These are phyloP conservation scores for Anthostomella pinea DNA, from an alignment of 2,329 filamentous ascomycete genomes.

Conservation along the genomic window DNA sequence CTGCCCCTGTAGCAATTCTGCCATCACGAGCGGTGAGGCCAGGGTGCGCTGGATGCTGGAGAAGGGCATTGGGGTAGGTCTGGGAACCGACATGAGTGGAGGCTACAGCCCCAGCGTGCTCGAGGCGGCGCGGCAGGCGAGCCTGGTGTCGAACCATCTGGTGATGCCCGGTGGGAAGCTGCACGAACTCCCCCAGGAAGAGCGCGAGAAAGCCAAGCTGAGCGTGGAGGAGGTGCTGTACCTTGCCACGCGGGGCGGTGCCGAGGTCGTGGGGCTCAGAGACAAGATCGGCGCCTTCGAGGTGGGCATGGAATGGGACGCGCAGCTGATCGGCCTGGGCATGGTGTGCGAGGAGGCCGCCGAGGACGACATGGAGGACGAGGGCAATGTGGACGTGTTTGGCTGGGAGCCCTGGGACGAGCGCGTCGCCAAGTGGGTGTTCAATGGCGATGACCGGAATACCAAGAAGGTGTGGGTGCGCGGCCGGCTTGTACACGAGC, in stretches of 20 bases:
- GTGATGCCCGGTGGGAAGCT: slow-evolving; percentile 47
- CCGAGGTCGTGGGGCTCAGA: slow-evolving; percentile 72
- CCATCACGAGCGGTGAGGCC: slow-evolving; percentile 75
- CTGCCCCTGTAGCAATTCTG: slow-evolving; percentile 83
- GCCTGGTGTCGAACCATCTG: slow-evolving; percentile 72
- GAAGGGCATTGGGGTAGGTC: slow-evolving; percentile 71
- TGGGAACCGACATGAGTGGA: slow-evolving; percentile 89
- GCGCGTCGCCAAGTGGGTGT: slow-evolving; percentile 89
- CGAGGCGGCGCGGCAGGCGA: slow-evolving; percentile 75
- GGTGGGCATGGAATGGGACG: slow-evolving; percentile 86
- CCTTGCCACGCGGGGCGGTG: slow-evolving; percentile 84
- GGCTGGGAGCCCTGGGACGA: slow-evolving; percentile 90
- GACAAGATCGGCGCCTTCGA: slow-evolving; percentile 76
- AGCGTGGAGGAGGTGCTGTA: slow-evolving; percentile 84
- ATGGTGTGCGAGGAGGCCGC: slow-evolving; percentile 42
- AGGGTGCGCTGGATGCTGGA: slow-evolving; percentile 73
- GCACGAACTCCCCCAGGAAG: slow-evolving; percentile 2
- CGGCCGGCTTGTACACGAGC: slow-evolving; percentile 74
- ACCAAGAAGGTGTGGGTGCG: slow-evolving; percentile 85
- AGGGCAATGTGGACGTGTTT: slow-evolving; percentile 79
- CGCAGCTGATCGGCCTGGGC: slow-evolving; percentile 72
- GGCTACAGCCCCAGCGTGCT: slow-evolving; percentile 71
- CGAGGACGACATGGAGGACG: slow-evolving; percentile 32
- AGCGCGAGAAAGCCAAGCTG: slow-evolving; percentile 58
- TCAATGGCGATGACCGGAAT: slow-evolving; percentile 89